phyloP scores from a whole-genome alignment of 495 filamentous ascomycete species.

The Oidiodendron maius region DNA sequence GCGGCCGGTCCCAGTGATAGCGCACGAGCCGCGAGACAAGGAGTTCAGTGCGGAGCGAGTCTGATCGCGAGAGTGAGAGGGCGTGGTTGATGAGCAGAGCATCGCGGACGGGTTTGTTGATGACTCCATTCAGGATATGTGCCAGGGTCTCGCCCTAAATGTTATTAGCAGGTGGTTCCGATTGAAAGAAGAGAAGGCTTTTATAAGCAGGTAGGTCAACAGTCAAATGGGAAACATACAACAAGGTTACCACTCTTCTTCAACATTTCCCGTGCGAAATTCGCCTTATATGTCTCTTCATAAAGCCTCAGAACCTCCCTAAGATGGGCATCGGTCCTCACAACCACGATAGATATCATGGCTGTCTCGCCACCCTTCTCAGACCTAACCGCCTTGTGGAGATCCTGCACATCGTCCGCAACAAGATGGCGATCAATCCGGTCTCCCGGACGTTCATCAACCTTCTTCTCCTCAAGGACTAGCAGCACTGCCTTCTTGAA shows the following conservation, averaged over 20 bases:
- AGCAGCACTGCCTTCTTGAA: constrained; percentile 86
- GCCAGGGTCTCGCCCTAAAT: constrained; percentile 88
- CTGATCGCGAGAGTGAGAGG: constrained; percentile 49
- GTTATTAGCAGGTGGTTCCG: background rate
- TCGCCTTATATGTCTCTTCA: constrained; percentile 60
- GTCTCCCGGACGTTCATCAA: constrained; percentile 56
- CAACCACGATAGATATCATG: constrained; percentile 83
- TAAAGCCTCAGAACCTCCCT: constrained; percentile 72
- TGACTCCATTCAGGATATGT: constrained; percentile 93
- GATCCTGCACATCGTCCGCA: constrained; percentile 62
- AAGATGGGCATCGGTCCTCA: constrained; percentile 73
- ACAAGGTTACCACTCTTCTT: constrained; percentile 86
- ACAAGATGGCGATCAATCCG: constrained; percentile 38
- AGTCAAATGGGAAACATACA: constrained; percentile 46
- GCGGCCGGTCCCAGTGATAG: constrained; percentile 76
- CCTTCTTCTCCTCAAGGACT: constrained; percentile 72
- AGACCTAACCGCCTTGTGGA: constrained; percentile 63
- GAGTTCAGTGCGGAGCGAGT: constrained; percentile 69
- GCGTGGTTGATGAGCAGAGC: constrained; percentile 93
- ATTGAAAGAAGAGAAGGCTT: constrained; percentile 1
- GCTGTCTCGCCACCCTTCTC: constrained; percentile 82
- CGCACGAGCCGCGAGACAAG: constrained; percentile 76
- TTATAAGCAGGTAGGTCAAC: constrained; percentile 1
- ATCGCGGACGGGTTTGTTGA: constrained; percentile 92
- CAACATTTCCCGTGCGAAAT: constrained; percentile 83